A percentile compares a stretch with the other conserved stretches of the same genome.
These are phyloP conservation scores for Pestalotiopsis sp. DNA, from an alignment of 2,329 filamentous ascomycete species.

Conservation along the genomic window DNA sequence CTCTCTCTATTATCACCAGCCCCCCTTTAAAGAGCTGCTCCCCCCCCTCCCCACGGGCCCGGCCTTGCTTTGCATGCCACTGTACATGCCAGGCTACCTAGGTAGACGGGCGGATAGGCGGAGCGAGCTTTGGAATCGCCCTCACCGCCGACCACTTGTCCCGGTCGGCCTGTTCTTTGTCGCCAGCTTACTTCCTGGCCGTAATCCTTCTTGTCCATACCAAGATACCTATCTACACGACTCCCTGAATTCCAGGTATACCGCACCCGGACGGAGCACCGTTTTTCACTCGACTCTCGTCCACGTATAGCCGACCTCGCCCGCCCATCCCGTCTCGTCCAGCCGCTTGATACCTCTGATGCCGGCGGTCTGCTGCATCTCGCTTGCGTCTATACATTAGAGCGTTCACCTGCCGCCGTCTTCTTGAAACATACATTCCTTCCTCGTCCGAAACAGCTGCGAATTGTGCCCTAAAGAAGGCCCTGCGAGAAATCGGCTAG, in stretches of 20 bases:
- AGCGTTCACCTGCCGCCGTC: background rate
- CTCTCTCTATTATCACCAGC: background rate
- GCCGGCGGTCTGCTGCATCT: background rate
- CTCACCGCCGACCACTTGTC: background rate
- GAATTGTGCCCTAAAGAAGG: background rate
- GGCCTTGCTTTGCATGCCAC: background rate
- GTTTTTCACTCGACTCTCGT: background rate
- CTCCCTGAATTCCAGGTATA: background rate
- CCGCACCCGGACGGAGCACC: background rate
- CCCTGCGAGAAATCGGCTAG: background rate
- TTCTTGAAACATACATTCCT: background rate
- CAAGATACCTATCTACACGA: background rate
- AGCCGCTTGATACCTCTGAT: background rate
- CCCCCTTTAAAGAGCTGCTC: no score
- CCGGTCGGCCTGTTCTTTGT: background rate
- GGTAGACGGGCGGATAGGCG: background rate
- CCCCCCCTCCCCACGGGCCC: background rate
- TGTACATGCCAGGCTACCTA: background rate
- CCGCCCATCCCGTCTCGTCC: background rate
- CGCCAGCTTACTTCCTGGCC: background rate
- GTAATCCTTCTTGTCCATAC: background rate
- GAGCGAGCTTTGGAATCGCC: background rate
- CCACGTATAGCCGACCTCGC: background rate
- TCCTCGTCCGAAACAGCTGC: background rate
- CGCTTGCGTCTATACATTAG: background rate